These are phyloP conservation scores for Antitrichia curtipendula DNA, from an alignment of 225 moss, liverwort and hornwort genomes.

Conservation along the genomic window DNA sequence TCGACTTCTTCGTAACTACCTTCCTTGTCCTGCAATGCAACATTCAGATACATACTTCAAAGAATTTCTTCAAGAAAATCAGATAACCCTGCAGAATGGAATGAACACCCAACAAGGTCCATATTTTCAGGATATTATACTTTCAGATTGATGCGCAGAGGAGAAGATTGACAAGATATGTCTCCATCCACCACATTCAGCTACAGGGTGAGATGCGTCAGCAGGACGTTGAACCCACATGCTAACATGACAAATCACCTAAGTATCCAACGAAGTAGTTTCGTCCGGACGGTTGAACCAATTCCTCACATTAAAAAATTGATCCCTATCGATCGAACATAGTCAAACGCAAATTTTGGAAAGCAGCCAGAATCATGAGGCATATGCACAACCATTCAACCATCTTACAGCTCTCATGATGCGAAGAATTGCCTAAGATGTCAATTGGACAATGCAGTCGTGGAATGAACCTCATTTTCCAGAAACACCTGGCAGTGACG, in stretches of 20 bases:
- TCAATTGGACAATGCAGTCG: not conserved
- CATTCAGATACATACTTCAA: not conserved
- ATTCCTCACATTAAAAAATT: not conserved
- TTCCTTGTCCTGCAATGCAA: conserved; percentile 32
- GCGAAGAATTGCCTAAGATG: not conserved
- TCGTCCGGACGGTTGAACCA: not conserved
- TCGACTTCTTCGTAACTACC: conserved; percentile 78
- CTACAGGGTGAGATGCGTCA: not conserved
- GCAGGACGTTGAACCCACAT: not conserved
- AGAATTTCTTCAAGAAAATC: not conserved
- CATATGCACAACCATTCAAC: not conserved
- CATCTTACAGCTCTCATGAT: not conserved
- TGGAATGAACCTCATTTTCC: not conserved
- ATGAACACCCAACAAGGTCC: not conserved
- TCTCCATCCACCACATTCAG: not conserved
- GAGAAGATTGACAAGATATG: not conserved
- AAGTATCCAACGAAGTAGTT: not conserved
- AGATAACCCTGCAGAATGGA: not conserved
- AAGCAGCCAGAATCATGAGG: not conserved
- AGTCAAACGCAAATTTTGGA: not conserved
- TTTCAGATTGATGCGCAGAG: not conserved
- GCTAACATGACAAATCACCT: not conserved
- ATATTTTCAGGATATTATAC: not conserved
- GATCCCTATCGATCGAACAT: not conserved
- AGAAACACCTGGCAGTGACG: not conserved